These are phyloP conservation scores for Paecilomyces fulvus DNA, from an alignment of 2,329 filamentous ascomycete genomes.

Conservation along the genomic window DNA sequence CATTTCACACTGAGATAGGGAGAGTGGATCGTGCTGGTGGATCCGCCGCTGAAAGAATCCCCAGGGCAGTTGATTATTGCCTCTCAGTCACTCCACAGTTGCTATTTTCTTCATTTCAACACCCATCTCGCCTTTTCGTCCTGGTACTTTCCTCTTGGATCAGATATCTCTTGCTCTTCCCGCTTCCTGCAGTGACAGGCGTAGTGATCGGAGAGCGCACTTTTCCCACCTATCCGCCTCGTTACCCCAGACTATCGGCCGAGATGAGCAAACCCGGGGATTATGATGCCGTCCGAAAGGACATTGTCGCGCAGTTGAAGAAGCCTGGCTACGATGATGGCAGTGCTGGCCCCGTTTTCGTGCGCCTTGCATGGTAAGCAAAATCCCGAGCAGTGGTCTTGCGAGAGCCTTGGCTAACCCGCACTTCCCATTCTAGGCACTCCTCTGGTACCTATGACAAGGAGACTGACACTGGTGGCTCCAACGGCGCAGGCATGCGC, in stretches of 20 bases:
- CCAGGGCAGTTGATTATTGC: not conserved
- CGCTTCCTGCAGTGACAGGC: not conserved
- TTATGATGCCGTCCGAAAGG: conserved; percentile 45
- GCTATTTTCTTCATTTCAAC: not conserved
- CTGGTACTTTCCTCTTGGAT: not conserved
- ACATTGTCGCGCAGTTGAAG: conserved; percentile 46
- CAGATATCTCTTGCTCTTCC: not conserved
- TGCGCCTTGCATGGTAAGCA: conserved; percentile 53
- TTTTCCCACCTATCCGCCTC: not conserved
- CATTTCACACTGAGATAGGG: not conserved
- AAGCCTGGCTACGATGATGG: conserved; percentile 59
- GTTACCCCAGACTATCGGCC: conserved; percentile 14
- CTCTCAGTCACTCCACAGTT: not conserved
- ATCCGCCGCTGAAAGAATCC: not conserved
- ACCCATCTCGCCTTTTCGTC: not conserved
- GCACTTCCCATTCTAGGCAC: conserved; percentile 38
- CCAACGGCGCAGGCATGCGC: conserved; percentile 58
- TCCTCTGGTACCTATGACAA: conserved; percentile 55
- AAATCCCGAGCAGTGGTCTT: not conserved
- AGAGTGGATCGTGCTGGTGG: not conserved
- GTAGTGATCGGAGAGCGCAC: not conserved
- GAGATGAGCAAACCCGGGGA: conserved; percentile 30
- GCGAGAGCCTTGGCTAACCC: conserved; percentile 3
- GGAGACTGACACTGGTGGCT: conserved; percentile 53
- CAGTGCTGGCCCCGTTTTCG: conserved; percentile 54